A percentile compares a stretch with the other conserved stretches of the same genome.
Evolutionary conservation across 257 asterid species (phyloP).

Genomic region (Nicotiana tomentosiformis): DNA sequence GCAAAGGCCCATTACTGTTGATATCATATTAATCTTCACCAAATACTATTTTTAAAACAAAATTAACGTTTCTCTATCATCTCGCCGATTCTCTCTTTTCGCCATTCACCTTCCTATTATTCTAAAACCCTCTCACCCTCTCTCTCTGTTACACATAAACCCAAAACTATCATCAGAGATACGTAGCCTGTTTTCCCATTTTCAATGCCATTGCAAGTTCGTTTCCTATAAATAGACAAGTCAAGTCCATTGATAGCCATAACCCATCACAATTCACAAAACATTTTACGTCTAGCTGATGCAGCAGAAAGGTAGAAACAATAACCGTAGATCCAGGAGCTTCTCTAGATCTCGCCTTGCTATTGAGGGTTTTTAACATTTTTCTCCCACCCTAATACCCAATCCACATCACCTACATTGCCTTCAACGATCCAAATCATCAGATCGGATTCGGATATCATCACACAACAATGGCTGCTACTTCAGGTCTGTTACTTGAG

Average conservation of each 20-base stretch:
- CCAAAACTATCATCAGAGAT: too few relatives aligned
- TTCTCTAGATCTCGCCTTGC: conserved; percentile 93
- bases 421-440: neutral
- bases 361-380: conserved; percentile 56
- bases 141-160: too few relatives aligned
- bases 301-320: conserved; percentile 70
- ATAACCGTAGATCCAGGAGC: conserved; percentile 75
- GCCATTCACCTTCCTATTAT: too few relatives aligned
- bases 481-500: conserved; percentile 32
- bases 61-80: too few relatives aligned
- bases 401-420: neutral
- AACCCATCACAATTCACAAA: neutral
- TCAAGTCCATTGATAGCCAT: too few relatives aligned
- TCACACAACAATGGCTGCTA: conserved; percentile 42
- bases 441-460: neutral
- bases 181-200: neutral
- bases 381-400: neutral
- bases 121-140: too few relatives aligned
- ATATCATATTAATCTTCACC: too few relatives aligned
- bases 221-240: neutral
- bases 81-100: too few relatives aligned
- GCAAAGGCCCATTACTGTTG: too few relatives aligned
- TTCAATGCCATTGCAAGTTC: neutral
- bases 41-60: too few relatives aligned
- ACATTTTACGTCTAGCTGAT: conserved; percentile 21